Percentiles rank a stretch among this genome's conserved stretches.
Conservation (phyloP, 2,329 filamentous ascomycete species). For the Diaporthe sp. region DNA sequence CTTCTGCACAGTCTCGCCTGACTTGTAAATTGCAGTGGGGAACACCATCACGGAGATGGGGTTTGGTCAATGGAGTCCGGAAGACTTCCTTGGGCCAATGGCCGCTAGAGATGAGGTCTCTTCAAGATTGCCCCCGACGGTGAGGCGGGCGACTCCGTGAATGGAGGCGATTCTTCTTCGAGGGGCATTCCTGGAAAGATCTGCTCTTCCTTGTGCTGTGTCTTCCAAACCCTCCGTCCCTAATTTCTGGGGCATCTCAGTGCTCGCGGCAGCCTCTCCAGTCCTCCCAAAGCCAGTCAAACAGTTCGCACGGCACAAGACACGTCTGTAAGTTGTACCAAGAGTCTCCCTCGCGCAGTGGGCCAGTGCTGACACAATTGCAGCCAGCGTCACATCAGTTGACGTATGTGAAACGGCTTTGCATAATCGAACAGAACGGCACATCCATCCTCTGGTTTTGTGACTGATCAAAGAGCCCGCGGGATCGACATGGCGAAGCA, state of each 20-base stretch:
- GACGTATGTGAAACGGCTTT: conserved; percentile 7
- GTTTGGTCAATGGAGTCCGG: conserved; percentile 3
- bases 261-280: background rate
- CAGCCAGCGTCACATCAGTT: conserved; percentile 3
- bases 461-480: conserved; percentile 1
- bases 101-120: background rate
- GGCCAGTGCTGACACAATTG: background rate
- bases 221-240: background rate
- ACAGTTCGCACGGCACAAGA: background rate
- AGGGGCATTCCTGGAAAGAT: background rate
- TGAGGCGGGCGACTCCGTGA: background rate
- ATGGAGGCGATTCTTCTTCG: conserved; percentile 15
- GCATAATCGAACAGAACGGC: conserved; percentile 7
- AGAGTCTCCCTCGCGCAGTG: background rate
- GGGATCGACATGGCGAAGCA: conserved; percentile 23
- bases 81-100: background rate
- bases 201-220: background rate
- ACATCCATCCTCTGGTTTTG: background rate
- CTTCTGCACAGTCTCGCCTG: conserved; percentile 27
- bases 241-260: background rate
- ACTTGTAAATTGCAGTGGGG: conserved; percentile 27
- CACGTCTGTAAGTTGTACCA: background rate
- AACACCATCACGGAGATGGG: conserved; percentile 10
- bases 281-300: background rate
- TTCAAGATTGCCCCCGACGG: background rate